Evolutionary conservation across 306 rosid genomes (phyloP).

Genomic region (Begonia loranthoides): DNA sequence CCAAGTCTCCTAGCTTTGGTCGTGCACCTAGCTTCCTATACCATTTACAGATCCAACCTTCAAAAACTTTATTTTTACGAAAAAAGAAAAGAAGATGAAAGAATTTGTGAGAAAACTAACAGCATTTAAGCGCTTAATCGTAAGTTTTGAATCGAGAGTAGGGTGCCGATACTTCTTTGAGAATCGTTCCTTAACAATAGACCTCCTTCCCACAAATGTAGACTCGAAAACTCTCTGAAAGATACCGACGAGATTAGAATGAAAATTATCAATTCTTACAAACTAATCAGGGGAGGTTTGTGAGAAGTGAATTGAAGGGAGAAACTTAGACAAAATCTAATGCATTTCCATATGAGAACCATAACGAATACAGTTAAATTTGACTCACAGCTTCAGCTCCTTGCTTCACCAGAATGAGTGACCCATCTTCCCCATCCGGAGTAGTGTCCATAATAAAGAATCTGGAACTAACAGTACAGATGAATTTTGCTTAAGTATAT

Average conservation of each 20-base stretch:
- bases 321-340: conserved; percentile 1
- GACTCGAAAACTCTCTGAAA: conserved; percentile 73
- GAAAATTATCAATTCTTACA: neutral
- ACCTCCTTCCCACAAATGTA: conserved; percentile 62
- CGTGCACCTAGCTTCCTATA: conserved; percentile 89
- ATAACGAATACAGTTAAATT: neutral
- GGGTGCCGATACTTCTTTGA: conserved; percentile 93
- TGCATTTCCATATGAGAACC: neutral
- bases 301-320: neutral
- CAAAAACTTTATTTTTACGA: too few species aligned
- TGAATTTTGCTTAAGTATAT: neutral
- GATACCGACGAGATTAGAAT: neutral
- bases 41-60: too few species aligned
- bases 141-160: conserved; percentile 70
- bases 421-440: conserved; percentile 9
- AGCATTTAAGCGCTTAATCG: conserved; percentile 68
- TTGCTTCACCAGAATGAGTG: conserved; percentile 37
- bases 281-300: neutral
- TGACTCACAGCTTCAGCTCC: conserved; percentile 59
- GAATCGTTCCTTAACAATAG: conserved; percentile 76
- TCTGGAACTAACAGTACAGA: neutral
- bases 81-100: too few species aligned
- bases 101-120: conserved; percentile 17
- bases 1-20: conserved; percentile 86
- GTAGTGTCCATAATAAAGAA: conserved; percentile 18